Evolutionary conservation across 768 basidiomycete genomes (phyloP).

Genomic region (Tylopilus sp.): DNA sequence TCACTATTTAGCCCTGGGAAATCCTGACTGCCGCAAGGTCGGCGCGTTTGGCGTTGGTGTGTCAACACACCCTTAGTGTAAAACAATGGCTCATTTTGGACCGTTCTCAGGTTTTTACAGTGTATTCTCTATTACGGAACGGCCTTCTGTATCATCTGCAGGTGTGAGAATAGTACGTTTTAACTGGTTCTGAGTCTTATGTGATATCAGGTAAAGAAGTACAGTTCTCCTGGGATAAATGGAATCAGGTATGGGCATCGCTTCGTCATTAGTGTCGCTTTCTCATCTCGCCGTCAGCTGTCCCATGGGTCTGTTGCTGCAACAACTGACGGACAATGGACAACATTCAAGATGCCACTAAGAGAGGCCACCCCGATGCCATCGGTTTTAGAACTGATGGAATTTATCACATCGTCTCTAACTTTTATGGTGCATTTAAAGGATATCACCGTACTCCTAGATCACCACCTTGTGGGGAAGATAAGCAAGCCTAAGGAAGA

Average conservation of each 20-base stretch:
- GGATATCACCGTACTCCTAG: constrained; percentile 73
- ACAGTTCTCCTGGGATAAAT: neutral
- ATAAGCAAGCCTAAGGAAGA: constrained; percentile 34
- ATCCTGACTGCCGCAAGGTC: neutral
- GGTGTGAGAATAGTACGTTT: constrained; percentile 42
- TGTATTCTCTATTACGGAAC: constrained; percentile 78
- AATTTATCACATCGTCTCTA: constrained; percentile 87
- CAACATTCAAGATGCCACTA: constrained; percentile 80
- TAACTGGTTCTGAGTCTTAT: too few species aligned
- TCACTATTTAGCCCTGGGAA: neutral
- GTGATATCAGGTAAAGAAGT: neutral
- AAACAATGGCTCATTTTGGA: too few species aligned
- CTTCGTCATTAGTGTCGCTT: constrained; percentile 1
- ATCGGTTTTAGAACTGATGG: constrained; percentile 74
- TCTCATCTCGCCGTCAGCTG: too few species aligned
- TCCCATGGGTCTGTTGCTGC: too few species aligned
- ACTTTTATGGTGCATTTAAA: constrained; percentile 83
- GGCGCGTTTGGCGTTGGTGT: constrained; percentile 5
- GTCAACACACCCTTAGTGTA: too few species aligned
- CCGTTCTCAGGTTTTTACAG: constrained; percentile 77
- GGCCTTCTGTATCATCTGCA: constrained; percentile 80
- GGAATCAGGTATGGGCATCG: constrained; percentile 8
- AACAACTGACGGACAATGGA: constrained; percentile 76
- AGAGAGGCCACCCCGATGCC: constrained; percentile 76
- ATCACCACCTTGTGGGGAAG: constrained; percentile 63